These are phyloP conservation scores for Scedosporium minutisporum DNA, from an alignment of 2,329 filamentous ascomycete genomes.

Conservation along the genomic window DNA sequence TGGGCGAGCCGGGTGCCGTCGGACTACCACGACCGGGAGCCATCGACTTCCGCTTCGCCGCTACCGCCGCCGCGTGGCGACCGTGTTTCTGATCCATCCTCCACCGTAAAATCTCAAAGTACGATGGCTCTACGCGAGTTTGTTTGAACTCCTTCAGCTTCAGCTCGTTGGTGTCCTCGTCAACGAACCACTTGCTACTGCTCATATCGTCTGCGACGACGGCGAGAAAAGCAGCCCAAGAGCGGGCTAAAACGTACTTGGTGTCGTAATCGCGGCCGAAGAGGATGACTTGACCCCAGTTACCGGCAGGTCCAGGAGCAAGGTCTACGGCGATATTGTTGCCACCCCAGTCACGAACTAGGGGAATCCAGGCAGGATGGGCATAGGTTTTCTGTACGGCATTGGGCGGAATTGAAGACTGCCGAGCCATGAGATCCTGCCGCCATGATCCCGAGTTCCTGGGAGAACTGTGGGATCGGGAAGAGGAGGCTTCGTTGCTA, in stretches of 20 bases:
- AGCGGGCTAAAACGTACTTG: conserved; percentile 91
- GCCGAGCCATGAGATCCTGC: conserved; percentile 71
- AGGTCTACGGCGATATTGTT: conserved; percentile 94
- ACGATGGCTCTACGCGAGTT: conserved; percentile 79
- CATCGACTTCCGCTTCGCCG: conserved; percentile 43
- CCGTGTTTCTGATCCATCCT: conserved; percentile 93
- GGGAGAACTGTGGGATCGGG: conserved; percentile 33
- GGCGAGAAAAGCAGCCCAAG: conserved; percentile 81
- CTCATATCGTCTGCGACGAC: conserved; percentile 81
- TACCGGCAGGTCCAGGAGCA: conserved; percentile 77
- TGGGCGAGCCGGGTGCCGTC: conserved; percentile 27
- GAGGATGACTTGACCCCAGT: conserved; percentile 94
- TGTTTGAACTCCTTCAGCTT: conserved; percentile 89
- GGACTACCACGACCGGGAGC: conserved; percentile 20
- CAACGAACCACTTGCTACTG: conserved; percentile 83
- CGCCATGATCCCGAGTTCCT: conserved; percentile 55
- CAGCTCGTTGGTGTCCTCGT: conserved; percentile 84
- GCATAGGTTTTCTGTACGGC: conserved; percentile 88
- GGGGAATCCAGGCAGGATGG: conserved; percentile 88
- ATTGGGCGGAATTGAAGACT: conserved; percentile 79
- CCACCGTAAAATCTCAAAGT: conserved; percentile 93
- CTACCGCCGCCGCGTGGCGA: conserved; percentile 32
- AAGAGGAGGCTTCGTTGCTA: conserved; percentile 57
- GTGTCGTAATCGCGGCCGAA: conserved; percentile 97
- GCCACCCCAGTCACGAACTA: conserved; percentile 95